These are phyloP conservation scores for Ophiostoma pallidulum DNA, from an alignment of 2,329 filamentous ascomycete genomes.

Conservation along the genomic window DNA sequence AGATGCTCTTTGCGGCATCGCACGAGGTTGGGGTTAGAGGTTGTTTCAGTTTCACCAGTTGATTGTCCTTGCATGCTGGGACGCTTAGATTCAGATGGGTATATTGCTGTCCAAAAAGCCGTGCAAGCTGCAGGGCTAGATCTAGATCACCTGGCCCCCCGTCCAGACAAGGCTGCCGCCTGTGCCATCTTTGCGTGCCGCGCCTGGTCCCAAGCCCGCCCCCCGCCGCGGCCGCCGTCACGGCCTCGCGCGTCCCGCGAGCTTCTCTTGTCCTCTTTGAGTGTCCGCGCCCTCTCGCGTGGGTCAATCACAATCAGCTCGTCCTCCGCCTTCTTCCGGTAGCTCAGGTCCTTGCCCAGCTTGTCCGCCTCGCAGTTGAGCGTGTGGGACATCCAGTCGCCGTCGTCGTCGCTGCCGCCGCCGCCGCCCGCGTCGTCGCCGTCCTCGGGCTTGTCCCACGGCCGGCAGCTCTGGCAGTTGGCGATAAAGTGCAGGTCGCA, in stretches of 20 bases:
- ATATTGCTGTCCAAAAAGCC: too few species aligned
- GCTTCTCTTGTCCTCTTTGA: constrained; percentile 55
- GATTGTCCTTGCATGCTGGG: too few species aligned
- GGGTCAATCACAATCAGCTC: constrained; percentile 91
- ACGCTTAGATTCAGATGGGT: constrained; percentile 10
- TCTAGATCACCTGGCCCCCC: constrained; percentile 40
- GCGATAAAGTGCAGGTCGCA: constrained; percentile 96
- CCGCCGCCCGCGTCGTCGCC: constrained; percentile 5
- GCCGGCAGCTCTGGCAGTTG: constrained; percentile 83
- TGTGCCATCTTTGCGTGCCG: constrained; percentile 48
- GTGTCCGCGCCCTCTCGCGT: constrained; percentile 65
- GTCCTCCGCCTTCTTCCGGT: constrained; percentile 84
- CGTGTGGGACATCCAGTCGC: constrained; percentile 77
- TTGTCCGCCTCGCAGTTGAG: constrained; percentile 83
- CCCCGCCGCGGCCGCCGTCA: constrained; percentile 30
- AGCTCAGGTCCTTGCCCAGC: constrained; percentile 82
- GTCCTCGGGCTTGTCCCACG: constrained; percentile 63
- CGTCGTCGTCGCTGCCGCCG: constrained; percentile 50
- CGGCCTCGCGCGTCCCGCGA: constrained; percentile 45
- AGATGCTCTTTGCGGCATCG: too few species aligned
- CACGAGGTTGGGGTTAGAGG: too few species aligned
- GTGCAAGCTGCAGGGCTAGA: too few species aligned
- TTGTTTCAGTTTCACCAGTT: too few species aligned
- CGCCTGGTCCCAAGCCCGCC: constrained; percentile 49
- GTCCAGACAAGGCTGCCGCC: constrained; percentile 43